Percentiles rank a stretch among this genome's conserved stretches.
Evolutionary conservation across 805 yeast genomes (phyloP).

Genomic region (Sugiyamaella qingdaonensis): DNA sequence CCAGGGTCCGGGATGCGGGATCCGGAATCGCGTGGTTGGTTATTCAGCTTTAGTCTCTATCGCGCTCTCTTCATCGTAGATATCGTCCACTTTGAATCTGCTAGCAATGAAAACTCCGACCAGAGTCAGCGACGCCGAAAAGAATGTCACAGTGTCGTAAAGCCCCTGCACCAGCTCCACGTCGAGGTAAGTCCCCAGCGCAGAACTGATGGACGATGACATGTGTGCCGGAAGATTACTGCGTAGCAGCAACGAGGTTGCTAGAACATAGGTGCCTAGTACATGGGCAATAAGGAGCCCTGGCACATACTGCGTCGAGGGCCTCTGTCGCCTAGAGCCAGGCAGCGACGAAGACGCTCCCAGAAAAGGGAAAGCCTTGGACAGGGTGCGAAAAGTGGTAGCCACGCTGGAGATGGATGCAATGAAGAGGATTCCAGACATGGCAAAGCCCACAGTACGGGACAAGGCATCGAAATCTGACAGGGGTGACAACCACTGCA

Average conservation of each 20-base stretch:
- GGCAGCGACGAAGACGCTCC: conserved; percentile 7
- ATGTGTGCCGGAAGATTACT: conserved; percentile 37
- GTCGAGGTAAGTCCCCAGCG: conserved; percentile 39
- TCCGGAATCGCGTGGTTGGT: no score
- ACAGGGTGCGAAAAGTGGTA: conserved; percentile 30
- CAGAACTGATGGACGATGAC: conserved; percentile 38
- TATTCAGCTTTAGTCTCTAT: conserved; percentile 21
- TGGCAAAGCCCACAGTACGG: conserved; percentile 37
- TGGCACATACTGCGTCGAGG: conserved; percentile 9
- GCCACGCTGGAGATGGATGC: conserved; percentile 37
- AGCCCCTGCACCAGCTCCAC: conserved; percentile 35
- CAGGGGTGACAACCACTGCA: conserved; percentile 11
- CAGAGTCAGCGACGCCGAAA: conserved; percentile 29
- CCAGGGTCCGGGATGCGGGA: no score
- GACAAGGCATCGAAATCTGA: conserved; percentile 35
- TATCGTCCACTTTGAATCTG: conserved; percentile 7
- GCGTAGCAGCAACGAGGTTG: conserved; percentile 39
- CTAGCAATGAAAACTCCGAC: conserved; percentile 25
- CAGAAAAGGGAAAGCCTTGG: conserved; percentile 29
- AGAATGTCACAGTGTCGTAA: conserved; percentile 36
- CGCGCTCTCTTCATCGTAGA: conserved; percentile 21
- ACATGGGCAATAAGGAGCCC: conserved; percentile 34
- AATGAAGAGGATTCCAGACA: conserved; percentile 36
- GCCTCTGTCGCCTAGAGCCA: background rate
- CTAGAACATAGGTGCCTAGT: conserved; percentile 36